Base-by-base conservation (phyloP, 768 basidiomycete species). In the Glaciozyma antarctica region DNA sequence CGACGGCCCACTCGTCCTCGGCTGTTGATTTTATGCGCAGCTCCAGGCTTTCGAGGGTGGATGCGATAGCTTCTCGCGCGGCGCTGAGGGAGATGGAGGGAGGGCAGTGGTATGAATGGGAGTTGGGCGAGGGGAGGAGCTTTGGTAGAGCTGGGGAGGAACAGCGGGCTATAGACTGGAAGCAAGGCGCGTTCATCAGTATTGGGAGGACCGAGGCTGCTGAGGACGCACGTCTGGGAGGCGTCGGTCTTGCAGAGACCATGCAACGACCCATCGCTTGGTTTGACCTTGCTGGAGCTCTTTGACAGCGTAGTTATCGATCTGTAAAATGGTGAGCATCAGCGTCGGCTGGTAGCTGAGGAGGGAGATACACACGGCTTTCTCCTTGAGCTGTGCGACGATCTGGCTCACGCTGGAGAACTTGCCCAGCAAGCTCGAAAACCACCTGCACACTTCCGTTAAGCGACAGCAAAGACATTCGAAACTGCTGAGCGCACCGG, bases 381-480 rank as follows among this genome's bases (percentile, higher is more conserved):
- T 61, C 19, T 75, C 69, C 44, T 80, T 80, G 26, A 95, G 77
- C 1, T 80, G 74, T 2, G 78, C 77, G 0, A 90, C 82, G 10
- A 97, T 76, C 5, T 82, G 77, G 0, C 77, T 75, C 3, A 97
- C 79, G 3, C 90, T 90, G 0, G 87, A 82, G 75, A 86, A 79
- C 72, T 90, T 94, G 5, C 94, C 94, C 0, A 97, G 81, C 82
- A 97, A 86, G 7, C 89, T 90, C 0, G 93, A 92, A 72, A 85
- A 97, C 94, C 93, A 97, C 53, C 89, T 88, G 57, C 16, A 5
- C 47, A 2, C 12, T 19, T 6, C 21, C 15, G 59, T 68, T 63
- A 55, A 21, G 8, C n/a, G 19, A n/a, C 21, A 59, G 54, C 43
- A 54, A 44, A 34, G 30, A 19, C 21, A 60, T 32, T 24, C 10